Conservation (phyloP, 257 asterid genomes). For the Ballota nigra region DNA sequence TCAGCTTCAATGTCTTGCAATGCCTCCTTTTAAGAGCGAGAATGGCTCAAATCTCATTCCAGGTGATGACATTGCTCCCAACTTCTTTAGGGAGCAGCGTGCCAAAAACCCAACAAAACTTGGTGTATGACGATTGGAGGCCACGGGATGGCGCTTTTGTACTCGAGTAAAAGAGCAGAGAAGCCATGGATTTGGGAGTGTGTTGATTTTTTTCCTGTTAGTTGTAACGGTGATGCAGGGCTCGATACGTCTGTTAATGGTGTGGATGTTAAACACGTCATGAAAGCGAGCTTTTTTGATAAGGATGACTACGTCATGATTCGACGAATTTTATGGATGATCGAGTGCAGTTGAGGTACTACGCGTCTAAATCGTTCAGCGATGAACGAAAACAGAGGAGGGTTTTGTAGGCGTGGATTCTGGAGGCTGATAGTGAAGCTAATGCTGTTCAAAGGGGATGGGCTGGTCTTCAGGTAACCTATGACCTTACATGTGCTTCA, state of each 20-base stretch:
- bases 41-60: too few species aligned
- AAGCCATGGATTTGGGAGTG: slow-evolving; percentile 46
- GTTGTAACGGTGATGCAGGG: not conserved
- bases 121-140: slow-evolving; percentile 37
- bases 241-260: slow-evolving; percentile 40
- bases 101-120: slow-evolving; percentile 26
- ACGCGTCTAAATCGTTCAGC: slow-evolving; percentile 37
- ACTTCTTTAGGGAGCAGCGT: slow-evolving; percentile 35
- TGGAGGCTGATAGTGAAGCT: slow-evolving; percentile 26
- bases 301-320: slow-evolving; percentile 34
- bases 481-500: not conserved
- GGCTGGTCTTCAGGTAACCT: slow-evolving; percentile 39
- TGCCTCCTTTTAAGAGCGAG: too few species aligned
- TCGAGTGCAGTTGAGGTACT: slow-evolving; percentile 26
- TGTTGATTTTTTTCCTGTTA: slow-evolving; percentile 40
- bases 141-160: slow-evolving; percentile 30
- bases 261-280: slow-evolving; percentile 22
- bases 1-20: too few species aligned
- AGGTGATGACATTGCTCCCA: too few species aligned
- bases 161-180: slow-evolving; percentile 19
- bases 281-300: slow-evolving; percentile 37
- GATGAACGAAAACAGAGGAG: slow-evolving; percentile 36
- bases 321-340: slow-evolving; percentile 28
- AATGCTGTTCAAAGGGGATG: slow-evolving; percentile 30
- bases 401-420: slow-evolving; percentile 46